Evolutionary conservation across 495 filamentous ascomycete genomes (phyloP), one percentile per base, ranked within the genome.

Genomic region (Aspergillus indologenus): DNA sequence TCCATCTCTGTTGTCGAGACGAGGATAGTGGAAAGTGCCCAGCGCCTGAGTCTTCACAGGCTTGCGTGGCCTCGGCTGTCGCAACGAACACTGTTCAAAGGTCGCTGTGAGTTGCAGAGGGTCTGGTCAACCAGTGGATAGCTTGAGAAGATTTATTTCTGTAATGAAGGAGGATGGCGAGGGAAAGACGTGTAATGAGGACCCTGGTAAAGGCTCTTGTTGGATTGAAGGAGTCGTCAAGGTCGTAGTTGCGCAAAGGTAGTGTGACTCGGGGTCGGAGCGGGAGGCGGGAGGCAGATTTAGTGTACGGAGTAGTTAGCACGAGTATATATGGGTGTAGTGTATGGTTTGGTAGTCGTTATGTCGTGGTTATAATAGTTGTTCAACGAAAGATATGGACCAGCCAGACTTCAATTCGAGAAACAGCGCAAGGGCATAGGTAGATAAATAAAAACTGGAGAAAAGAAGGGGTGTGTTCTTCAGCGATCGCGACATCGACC

Each of bases 1-100:
- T 61, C 58, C 57, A 51, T 47, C 55, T 54, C 43, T 29, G 44
- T 45, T 29, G 48, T n/a, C 29, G 47, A 14, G 23, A n/a, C 22
- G 34, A 40, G 12, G 12, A 40, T 11, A 14, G 34, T 22, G 20
- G 5, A 24, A 12, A 19, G 22, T n/a, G 19, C 18, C 24, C 26
- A 49, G 24, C 29, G 45, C 46, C 23, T 23, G n/a, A 40, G 14
- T 14, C 5, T 5, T 50, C 47, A 24, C 11, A 22, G 21, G 47
- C 47, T 50, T 24, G 22, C 47, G 47, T 50, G 47, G 22, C 21
- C 48, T 31, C 48, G 48, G 48, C 24, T 51, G 23, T 29, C 14
- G 21, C 17, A 26, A 12, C 17, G 47, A 2, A 17, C 20, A 29
- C 3, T 29, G 9, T 29, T 29, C 26, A 9, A 29, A 29, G 26